phyloP scores from a whole-genome alignment of 1,139 yeast species.

The Pichia sp. region DNA sequence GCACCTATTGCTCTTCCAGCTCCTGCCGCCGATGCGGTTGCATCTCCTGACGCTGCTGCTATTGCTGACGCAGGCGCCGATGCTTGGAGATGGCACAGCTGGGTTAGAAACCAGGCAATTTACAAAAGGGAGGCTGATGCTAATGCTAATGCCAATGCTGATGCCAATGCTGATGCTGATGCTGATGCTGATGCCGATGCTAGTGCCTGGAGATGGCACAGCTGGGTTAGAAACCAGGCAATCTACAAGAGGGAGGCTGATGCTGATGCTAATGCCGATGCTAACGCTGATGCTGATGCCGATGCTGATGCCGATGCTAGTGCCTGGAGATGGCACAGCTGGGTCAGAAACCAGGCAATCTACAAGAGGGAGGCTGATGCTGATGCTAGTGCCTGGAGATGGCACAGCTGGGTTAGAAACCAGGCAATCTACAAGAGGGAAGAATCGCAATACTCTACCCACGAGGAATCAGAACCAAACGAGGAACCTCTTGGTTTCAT shows the following conservation, averaged over 20 bases:
- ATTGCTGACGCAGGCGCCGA: slow-evolving; percentile 16
- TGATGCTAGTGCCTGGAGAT: slow-evolving; percentile 18
- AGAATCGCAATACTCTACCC: slow-evolving; percentile 13
- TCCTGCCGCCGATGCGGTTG: slow-evolving; percentile 7
- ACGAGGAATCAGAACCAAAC: slow-evolving; percentile 13
- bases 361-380: slow-evolving; percentile 15
- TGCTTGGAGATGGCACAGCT: slow-evolving; percentile 16
- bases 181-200: slow-evolving; percentile 15
- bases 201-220: slow-evolving; percentile 2
- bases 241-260: too few species aligned
- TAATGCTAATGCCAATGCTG: background rate
- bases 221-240: too few species aligned
- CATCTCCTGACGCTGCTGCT: slow-evolving; percentile 5
- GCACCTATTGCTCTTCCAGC: slow-evolving; percentile 12
- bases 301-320: slow-evolving; percentile 17
- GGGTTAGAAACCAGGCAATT: slow-evolving; percentile 18
- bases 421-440: slow-evolving; percentile 25
- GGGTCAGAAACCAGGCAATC: slow-evolving; percentile 6
- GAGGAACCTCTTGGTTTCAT: slow-evolving; percentile 14
- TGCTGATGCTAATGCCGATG: too few species aligned
- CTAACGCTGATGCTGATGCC: too few species aligned
- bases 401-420: slow-evolving; percentile 11
- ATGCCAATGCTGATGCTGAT: too few species aligned
- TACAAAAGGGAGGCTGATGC: slow-evolving; percentile 24
- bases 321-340: slow-evolving; percentile 5